Evolutionary conservation across 2,329 filamentous ascomycete genomes (phyloP), one percentile per base, ranked within the genome.

Genomic region (Simplicillium aogashimaense): DNA sequence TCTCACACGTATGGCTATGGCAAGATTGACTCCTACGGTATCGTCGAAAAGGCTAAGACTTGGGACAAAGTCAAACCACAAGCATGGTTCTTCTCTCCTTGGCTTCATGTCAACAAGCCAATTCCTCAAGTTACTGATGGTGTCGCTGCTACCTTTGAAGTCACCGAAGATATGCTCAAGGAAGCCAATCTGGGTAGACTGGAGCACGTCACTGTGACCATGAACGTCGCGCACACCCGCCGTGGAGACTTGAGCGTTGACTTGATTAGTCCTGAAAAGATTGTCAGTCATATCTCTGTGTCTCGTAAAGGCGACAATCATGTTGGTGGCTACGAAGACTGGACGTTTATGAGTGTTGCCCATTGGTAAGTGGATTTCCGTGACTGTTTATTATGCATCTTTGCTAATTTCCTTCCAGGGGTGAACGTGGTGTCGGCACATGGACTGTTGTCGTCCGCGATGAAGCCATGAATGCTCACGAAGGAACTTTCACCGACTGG

Each of bases 321-420:
- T 29, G 57, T 64, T 1, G 61, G 64, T 16, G 92, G 92, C 8
- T 98, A 97, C 58, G 67, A 81, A 30, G 87, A 97, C 63, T 98
- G 92, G 92, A 97, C 90, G 0, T 98, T 98, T 54, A 98, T 98
- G 92, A 94, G 83, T 45, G 92, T 98, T 30, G 89, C 82, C 47
- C 92, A 98, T 59, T 98, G 89, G 85, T 88, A 72, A 62, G 81
- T 13, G 1, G 9, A 25, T 25, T 5, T 9, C 5, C 20, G 5
- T 5, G 5, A 25, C 9, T 9, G 9, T 25, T 25, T 25, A 25
- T n/a, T n/a, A 25, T 6, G 9, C 20, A 25, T 25, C 20, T 25
- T 5, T 25, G 9, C 20, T 25, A 25, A 25, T 25, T 25, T 25
- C 9, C 6, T 3, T 10, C 2, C 40, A 88, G 84, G 87, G 92